These are phyloP conservation scores for Scleroderma bovista DNA, from an alignment of 768 basidiomycete species.

Conservation along the genomic window DNA sequence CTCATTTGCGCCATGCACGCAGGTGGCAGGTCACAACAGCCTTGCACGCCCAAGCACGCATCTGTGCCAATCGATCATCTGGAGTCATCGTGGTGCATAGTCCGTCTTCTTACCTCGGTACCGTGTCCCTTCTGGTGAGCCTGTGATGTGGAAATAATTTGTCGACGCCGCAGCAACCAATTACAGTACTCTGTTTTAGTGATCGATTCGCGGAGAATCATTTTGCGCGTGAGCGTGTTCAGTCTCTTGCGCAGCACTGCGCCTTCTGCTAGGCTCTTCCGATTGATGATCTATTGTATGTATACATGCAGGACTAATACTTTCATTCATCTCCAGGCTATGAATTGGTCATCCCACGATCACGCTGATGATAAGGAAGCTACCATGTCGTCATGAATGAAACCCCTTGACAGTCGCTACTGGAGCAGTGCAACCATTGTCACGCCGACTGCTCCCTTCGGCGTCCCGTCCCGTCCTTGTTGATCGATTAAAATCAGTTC, in stretches of 20 bases:
- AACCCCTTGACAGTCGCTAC: conserved; percentile 11
- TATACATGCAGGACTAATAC: not conserved
- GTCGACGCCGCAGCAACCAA: not conserved
- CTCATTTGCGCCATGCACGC: not conserved
- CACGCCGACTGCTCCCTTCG: conserved; percentile 11
- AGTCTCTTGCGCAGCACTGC: not conserved
- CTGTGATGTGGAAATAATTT: not conserved
- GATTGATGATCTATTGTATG: not conserved
- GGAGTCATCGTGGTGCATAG: not conserved
- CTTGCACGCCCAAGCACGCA: not conserved
- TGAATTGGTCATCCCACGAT: conserved; percentile 11
- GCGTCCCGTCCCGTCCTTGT: conserved; percentile 18
- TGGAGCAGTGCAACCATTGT: conserved; percentile 12
- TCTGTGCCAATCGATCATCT: not conserved
- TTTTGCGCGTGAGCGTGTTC: not conserved
- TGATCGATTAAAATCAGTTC: conserved; percentile 23
- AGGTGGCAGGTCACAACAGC: not conserved
- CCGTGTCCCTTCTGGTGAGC: not conserved
- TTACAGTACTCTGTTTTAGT: not conserved
- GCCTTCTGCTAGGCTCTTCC: not conserved
- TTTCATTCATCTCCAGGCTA: conserved; percentile 2
- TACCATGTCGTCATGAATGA: not conserved
- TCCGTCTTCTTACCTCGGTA: not conserved
- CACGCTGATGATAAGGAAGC: conserved; percentile 11
- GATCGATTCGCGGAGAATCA: not conserved